Evolutionary conservation across 1,139 yeast genomes (phyloP).

Genomic region (Yamadazyma blattariae): DNA sequence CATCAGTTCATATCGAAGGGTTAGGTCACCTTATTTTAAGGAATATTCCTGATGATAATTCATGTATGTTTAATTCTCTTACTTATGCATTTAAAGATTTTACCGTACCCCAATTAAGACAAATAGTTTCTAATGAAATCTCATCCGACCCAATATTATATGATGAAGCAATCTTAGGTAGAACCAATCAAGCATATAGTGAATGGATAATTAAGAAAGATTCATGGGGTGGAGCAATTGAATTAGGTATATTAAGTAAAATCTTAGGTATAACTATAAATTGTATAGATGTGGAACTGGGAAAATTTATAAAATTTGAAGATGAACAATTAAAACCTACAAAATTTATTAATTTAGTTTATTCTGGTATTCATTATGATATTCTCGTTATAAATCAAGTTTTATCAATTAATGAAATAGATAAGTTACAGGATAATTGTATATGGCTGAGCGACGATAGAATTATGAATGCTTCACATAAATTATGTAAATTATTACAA

Average conservation of each 20-base stretch:
- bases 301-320: slow-evolving; percentile 54
- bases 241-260: slow-evolving; percentile 61
- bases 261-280: slow-evolving; percentile 53
- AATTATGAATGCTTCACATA: slow-evolving; percentile 35
- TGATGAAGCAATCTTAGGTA: slow-evolving; percentile 59
- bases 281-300: slow-evolving; percentile 69
- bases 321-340: slow-evolving; percentile 31
- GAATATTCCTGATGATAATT: slow-evolving; percentile 74
- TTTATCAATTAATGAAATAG: slow-evolving; percentile 19
- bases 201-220: slow-evolving; percentile 60
- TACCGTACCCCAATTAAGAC: slow-evolving; percentile 42
- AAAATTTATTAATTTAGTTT: slow-evolving; percentile 52
- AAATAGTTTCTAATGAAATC: slow-evolving; percentile 46
- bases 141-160: slow-evolving; percentile 42
- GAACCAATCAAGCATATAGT: slow-evolving; percentile 48
- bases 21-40: slow-evolving; percentile 43
- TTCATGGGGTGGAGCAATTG: slow-evolving; percentile 90
- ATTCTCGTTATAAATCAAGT: slow-evolving; percentile 44
- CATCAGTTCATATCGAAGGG: slow-evolving; percentile 23
- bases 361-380: slow-evolving; percentile 79
- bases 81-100: slow-evolving; percentile 45
- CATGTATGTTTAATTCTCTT: slow-evolving; percentile 73
- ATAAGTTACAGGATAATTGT: slow-evolving; percentile 31
- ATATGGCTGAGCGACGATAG: slow-evolving; percentile 29
- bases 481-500: slow-evolving; percentile 47